Conservation (phyloP, 2,329 filamentous ascomycete genomes). For the Sclerotinia nivalis region DNA sequence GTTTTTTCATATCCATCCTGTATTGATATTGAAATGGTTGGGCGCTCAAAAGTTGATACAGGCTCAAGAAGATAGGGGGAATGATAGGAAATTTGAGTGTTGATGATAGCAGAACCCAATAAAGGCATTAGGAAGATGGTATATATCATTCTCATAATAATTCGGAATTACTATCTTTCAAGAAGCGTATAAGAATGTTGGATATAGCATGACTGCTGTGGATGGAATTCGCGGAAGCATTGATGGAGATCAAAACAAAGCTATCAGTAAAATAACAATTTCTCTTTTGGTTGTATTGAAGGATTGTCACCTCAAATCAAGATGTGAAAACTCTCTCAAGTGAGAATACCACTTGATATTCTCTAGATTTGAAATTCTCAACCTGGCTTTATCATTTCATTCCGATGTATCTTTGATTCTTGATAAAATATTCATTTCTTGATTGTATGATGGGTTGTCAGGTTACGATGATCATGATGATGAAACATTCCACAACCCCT, state of each 20-base stretch:
- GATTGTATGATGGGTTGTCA: neutral
- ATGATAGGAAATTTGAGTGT: no score
- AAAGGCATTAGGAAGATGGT: no score
- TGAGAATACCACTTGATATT: neutral
- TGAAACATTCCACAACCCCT: slow-evolving; percentile 9
- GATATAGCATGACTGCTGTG: no score
- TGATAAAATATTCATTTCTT: neutral
- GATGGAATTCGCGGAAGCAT: neutral
- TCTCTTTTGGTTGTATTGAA: neutral
- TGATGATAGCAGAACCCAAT: no score
- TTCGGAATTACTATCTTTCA: no score
- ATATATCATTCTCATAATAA: no score
- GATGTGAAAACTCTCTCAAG: neutral
- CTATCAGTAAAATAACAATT: neutral
- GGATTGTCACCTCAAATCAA: no score
- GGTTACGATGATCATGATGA: neutral
- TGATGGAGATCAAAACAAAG: neutral
- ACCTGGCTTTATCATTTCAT: neutral
- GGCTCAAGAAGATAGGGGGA: no score
- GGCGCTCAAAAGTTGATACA: no score
- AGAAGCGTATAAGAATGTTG: no score
- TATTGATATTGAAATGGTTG: no score
- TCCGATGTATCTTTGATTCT: neutral
- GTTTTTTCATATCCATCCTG: neutral
- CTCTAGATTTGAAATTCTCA: neutral